Conservation (phyloP, 1,139 yeast species). For the Magnusiomyces sp. region DNA sequence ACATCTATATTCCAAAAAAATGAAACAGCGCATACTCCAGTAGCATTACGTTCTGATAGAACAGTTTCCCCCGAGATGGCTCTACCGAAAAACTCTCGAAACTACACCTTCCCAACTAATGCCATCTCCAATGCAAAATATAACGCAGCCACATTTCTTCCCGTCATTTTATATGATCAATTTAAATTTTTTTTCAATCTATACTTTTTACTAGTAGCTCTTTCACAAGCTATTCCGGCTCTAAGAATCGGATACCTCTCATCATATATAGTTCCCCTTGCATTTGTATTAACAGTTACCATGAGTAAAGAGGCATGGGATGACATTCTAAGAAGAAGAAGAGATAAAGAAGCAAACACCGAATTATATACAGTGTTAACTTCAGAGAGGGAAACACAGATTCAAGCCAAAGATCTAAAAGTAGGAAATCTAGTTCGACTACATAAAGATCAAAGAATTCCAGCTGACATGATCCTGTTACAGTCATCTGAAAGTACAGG, state of each 20-base stretch:
- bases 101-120: constrained; percentile 52
- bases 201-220: constrained; percentile 84
- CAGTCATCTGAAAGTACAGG: constrained; percentile 78
- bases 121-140: constrained; percentile 93
- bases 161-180: constrained; percentile 85
- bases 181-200: constrained; percentile 94
- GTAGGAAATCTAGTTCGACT: constrained; percentile 85
- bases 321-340: constrained; percentile 79
- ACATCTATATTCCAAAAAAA: neutral
- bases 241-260: constrained; percentile 88
- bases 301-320: constrained; percentile 95
- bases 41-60: constrained; percentile 9
- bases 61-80: constrained; percentile 9
- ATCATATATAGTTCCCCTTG: constrained; percentile 88
- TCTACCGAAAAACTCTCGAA: constrained; percentile 8
- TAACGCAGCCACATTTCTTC: constrained; percentile 79
- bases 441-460: constrained; percentile 77
- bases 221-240: constrained; percentile 88
- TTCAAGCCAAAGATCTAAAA: constrained; percentile 53
- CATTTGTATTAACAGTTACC: constrained; percentile 83
- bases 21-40: neutral
- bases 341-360: constrained; percentile 83
- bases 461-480: constrained; percentile 83
- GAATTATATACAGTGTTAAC: constrained; percentile 67
- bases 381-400: constrained; percentile 1